Percentiles rank a stretch among this genome's conserved stretches.
These are phyloP conservation scores for Graphilbum ipis-grandicollis DNA, from an alignment of 2,329 filamentous ascomycete genomes.

Conservation along the genomic window DNA sequence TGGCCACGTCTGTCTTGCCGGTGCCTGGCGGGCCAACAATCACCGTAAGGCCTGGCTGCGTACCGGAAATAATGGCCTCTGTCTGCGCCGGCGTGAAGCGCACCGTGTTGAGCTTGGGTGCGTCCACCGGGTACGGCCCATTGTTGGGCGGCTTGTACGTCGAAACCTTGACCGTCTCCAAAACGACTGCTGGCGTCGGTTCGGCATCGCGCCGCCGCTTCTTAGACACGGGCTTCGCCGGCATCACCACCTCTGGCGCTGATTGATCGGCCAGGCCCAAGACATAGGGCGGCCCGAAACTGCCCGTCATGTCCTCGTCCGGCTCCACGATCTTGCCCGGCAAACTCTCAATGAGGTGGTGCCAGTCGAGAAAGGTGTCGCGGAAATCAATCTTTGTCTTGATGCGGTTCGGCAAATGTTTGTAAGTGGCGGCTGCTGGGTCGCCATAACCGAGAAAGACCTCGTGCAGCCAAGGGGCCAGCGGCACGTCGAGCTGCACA, in stretches of 20 bases:
- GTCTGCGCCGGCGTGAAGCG: slow-evolving; percentile 85
- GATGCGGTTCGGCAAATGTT: slow-evolving; percentile 60
- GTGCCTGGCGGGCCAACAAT: slow-evolving; percentile 92
- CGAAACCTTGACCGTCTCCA: slow-evolving; percentile 61
- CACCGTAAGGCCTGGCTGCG: slow-evolving; percentile 83
- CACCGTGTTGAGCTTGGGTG: slow-evolving; percentile 63
- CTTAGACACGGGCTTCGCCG: slow-evolving; percentile 46
- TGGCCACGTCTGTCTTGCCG: slow-evolving; percentile 97
- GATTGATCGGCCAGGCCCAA: slow-evolving; percentile 47
- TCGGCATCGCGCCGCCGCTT: slow-evolving; percentile 74
- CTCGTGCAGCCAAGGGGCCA: slow-evolving; percentile 87
- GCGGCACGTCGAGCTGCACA: slow-evolving; percentile 65
- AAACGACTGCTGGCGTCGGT: slow-evolving; percentile 40
- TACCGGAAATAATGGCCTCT: slow-evolving; percentile 83
- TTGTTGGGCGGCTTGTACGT: slow-evolving; percentile 81
- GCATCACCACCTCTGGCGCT: slow-evolving; percentile 24
- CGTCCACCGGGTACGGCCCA: slow-evolving; percentile 76
- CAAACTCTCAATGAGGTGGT: slow-evolving; percentile 77
- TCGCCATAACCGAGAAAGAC: slow-evolving; percentile 97
- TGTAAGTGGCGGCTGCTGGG: slow-evolving; percentile 73
- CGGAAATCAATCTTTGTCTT: slow-evolving; percentile 73
- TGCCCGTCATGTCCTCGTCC: slow-evolving; percentile 49
- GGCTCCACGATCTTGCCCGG: slow-evolving; percentile 79
- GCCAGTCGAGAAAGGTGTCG: slow-evolving; percentile 91
- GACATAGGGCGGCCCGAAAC: slow-evolving; percentile 77